phyloP scores from a whole-genome alignment of 176 grass and related monocot species.

The Calamus simplicifolius region DNA sequence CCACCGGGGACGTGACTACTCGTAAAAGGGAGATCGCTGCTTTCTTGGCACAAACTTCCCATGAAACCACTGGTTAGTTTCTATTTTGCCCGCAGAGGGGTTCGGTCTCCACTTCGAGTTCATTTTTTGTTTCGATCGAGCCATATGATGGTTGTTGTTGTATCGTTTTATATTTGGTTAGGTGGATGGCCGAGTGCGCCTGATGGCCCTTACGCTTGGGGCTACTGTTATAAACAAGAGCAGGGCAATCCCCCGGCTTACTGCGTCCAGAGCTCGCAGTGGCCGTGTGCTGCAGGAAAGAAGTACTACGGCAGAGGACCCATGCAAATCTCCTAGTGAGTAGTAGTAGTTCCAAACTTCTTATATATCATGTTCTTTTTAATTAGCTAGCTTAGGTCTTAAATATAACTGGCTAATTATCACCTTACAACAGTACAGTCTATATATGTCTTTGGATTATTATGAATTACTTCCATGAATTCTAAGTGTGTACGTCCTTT shows the following conservation, averaged over 20 bases:
- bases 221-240: neutral
- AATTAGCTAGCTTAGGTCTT: too few species aligned
- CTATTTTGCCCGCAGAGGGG: too few species aligned
- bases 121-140: neutral
- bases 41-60: neutral
- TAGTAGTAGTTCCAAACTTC: neutral
- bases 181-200: neutral
- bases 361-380: too few species aligned
- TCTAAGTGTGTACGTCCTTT: too few species aligned
- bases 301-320: neutral
- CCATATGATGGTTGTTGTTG: too few species aligned
- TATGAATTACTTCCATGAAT: too few species aligned
- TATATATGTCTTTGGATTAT: too few species aligned
- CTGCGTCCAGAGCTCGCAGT: neutral
- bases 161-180: neutral
- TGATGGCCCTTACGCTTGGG: slow-evolving; percentile 1
- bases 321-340: neutral
- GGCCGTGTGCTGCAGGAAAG: neutral
- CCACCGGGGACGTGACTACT: neutral
- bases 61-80: neutral
- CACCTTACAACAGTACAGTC: too few species aligned
- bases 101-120: neutral
- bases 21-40: neutral
- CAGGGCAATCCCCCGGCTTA: neutral
- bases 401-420: too few species aligned